A percentile compares a stretch with the other conserved stretches of the same genome.
phyloP scores from a whole-genome alignment of 2,329 filamentous ascomycete genomes.

The Trichoderma cornu-damae region DNA sequence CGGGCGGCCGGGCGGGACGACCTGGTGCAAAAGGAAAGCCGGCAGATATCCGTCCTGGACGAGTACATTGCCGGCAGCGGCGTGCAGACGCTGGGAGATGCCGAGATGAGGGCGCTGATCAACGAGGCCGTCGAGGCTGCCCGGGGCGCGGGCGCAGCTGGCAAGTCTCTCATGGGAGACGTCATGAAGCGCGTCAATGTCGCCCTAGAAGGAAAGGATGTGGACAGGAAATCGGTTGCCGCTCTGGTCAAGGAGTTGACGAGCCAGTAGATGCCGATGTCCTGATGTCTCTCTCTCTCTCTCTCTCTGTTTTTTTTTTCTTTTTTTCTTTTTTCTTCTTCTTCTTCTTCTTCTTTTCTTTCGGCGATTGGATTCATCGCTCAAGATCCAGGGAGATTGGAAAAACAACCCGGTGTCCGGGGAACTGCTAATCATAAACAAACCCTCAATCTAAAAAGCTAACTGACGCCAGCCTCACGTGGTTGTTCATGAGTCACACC shows the following conservation, averaged over 20 bases:
- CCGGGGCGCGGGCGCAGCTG: constrained; percentile 40
- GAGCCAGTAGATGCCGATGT: constrained; percentile 16
- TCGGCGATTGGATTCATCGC: too few relatives aligned
- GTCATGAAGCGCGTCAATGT: constrained; percentile 58
- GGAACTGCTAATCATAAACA: background rate
- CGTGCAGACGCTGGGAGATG: constrained; percentile 53
- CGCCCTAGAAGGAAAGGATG: constrained; percentile 56
- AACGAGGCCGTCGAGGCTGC: constrained; percentile 47
- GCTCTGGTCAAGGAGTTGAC: constrained; percentile 53
- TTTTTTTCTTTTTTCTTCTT: background rate
- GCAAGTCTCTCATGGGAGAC: constrained; percentile 51
- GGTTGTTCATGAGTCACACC: background rate
- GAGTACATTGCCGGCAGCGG: constrained; percentile 58
- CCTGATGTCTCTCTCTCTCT: background rate
- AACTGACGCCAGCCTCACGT: background rate
- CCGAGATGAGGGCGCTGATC: constrained; percentile 54
- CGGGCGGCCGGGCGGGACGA: constrained; percentile 59
- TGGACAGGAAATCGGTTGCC: constrained; percentile 58
- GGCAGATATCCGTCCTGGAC: constrained; percentile 59
- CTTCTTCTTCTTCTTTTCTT: too few relatives aligned
- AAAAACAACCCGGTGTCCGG: constrained; percentile 4
- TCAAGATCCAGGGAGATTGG: too few relatives aligned
- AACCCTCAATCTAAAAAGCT: too few relatives aligned
- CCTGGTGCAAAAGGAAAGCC: constrained; percentile 64
- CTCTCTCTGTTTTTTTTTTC: background rate